Percentiles rank a stretch among this genome's conserved stretches.
phyloP scores from a whole-genome alignment of 305 asterid species.

The Striga hermonthica region DNA sequence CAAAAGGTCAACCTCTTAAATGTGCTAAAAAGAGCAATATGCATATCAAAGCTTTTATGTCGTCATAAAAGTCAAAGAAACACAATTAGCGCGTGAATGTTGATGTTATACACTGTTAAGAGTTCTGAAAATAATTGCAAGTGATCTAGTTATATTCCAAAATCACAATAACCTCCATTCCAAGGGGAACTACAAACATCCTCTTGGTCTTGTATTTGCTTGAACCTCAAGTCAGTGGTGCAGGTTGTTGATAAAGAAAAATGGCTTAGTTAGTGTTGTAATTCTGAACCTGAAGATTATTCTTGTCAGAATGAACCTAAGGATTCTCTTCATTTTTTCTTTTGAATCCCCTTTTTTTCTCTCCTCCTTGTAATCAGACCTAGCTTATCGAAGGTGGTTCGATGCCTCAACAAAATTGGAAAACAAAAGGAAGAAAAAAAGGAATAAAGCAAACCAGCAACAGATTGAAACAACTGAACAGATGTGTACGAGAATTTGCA shows the following conservation, averaged over 20 bases:
- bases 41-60: too few relatives aligned
- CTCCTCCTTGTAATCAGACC: neutral
- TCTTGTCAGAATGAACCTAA: too few relatives aligned
- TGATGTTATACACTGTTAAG: too few relatives aligned
- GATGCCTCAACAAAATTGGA: neutral
- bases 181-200: neutral
- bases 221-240: too few relatives aligned
- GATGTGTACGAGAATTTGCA: constrained; percentile 1
- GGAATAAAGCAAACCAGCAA: neutral
- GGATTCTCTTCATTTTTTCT: too few relatives aligned
- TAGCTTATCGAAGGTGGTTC: neutral
- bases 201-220: neutral
- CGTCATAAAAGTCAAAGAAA: too few relatives aligned
- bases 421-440: neutral
- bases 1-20: neutral
- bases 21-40: neutral
- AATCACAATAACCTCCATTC: neutral
- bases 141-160: neutral
- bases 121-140: neutral
- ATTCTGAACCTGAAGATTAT: too few relatives aligned
- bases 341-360: neutral
- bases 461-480: neutral
- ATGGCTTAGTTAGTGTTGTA: too few relatives aligned
- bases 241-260: too few relatives aligned
- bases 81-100: too few relatives aligned